Evolutionary conservation across 1,284 basidiomycete species (phyloP), one percentile per base, ranked within the genome.

Genomic region (Ceratobasidium sp.): DNA sequence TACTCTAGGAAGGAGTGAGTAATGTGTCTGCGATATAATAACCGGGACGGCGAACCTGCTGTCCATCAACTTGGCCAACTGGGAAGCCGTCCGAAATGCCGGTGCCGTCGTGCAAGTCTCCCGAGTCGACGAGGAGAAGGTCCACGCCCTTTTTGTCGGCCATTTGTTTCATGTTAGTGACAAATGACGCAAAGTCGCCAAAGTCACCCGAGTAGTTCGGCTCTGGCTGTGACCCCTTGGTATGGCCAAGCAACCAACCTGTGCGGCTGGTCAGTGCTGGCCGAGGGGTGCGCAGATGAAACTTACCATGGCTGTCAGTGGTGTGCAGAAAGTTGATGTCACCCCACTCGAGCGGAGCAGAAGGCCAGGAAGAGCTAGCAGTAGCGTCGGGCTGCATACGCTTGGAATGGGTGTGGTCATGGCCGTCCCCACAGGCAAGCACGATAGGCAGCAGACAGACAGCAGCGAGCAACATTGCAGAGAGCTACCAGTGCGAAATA

Each of bases 31-130:
- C 36, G 19, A 54, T 57, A 29, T 33, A n/a, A n/a, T 41, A 75
- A 59, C 22, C 29, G 19, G 31, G 50, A 27, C 6, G 22, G 2
- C 48, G n/a, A n/a, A 92, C 91, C 75, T 90, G 90, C 76, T 93
- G 92, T 22, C 85, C 92, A 79, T 93, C 91, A 17, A 92, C 85
- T 5, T 89, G 88, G n/a, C 92, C 91, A 1, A 87, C 78, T 17
- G 91, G 89, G 80, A 84, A 92, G 0, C 91, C 91, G 78, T 96
- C 94, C 0, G 90, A 89, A 14, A 92, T 82, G 0, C 91, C 91
- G 57, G 93, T 94, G 1, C 91, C 94, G 79, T 96, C 94, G 78
- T 95, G 94, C 74, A 95, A 82, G 81, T 95, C 91, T 22, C 92
- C 92, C 27, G 90, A 90, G 79, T 93, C 91, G 14, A 93, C 86